Percentiles rank a stretch among this genome's conserved stretches.
phyloP scores from a whole-genome alignment of 345 rosid genomes.

The Ricinus communis region DNA sequence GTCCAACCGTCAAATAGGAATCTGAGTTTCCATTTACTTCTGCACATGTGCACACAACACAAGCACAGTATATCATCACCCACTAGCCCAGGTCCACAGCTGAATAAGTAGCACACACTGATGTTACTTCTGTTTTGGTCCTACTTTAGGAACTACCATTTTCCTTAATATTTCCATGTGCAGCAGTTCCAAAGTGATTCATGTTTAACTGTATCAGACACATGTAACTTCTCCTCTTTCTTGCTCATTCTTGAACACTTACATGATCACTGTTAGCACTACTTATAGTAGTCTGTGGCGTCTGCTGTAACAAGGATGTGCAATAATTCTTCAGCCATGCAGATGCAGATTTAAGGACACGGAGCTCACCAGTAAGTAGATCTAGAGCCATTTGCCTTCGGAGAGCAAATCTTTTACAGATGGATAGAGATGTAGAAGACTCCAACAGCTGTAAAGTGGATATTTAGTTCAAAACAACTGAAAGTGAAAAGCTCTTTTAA shows the following conservation, averaged over 20 bases:
- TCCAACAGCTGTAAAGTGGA: slow-evolving; percentile 43
- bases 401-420: slow-evolving; percentile 25
- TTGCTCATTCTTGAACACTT: background rate
- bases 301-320: slow-evolving; percentile 21
- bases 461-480: slow-evolving; percentile 4
- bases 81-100: too few species aligned
- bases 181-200: too few species aligned
- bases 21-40: too few species aligned
- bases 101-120: too few species aligned
- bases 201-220: too few species aligned
- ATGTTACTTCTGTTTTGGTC: too few species aligned
- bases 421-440: slow-evolving; percentile 14
- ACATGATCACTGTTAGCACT: background rate
- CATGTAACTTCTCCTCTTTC: too few species aligned
- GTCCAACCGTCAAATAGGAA: too few species aligned
- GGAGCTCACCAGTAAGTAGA: slow-evolving; percentile 73
- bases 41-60: too few species aligned
- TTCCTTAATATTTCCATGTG: too few species aligned
- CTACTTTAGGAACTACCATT: too few species aligned
- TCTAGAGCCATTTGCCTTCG: slow-evolving; percentile 63
- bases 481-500: background rate
- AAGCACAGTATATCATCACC: too few species aligned
- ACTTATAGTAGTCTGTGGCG: background rate
- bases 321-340: slow-evolving; percentile 70
- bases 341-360: slow-evolving; percentile 60